phyloP scores from a whole-genome alignment of 495 filamentous ascomycete genomes.

The Lasiosphaeriaceae sp. region DNA sequence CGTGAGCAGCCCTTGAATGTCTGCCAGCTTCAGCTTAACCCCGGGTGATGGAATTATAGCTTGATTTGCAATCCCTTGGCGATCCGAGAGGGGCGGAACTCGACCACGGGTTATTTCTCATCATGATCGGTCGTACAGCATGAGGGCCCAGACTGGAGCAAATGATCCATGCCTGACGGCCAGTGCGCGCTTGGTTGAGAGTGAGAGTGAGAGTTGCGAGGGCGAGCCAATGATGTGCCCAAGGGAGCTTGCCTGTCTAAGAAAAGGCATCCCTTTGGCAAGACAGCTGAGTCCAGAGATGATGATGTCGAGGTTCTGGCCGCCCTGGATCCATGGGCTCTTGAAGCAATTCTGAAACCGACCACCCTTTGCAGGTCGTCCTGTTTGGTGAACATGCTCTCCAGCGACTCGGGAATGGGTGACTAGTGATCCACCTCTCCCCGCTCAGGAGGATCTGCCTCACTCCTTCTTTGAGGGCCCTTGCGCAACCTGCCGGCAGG shows the following conservation, averaged over 20 bases:
- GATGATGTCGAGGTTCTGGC: not conserved
- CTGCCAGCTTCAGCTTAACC: not conserved
- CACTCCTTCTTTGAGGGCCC: slow-evolving; percentile 1
- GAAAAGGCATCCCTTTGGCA: too few relatives aligned
- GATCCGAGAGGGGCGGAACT: not conserved
- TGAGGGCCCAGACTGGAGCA: too few relatives aligned
- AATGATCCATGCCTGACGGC: too few relatives aligned
- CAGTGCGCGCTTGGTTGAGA: too few relatives aligned
- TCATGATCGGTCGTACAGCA: not conserved
- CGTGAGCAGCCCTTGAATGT: too few relatives aligned
- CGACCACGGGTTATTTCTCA: too few relatives aligned
- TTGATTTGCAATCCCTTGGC: not conserved
- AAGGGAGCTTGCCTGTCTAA: too few relatives aligned
- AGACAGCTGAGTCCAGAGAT: too few relatives aligned
- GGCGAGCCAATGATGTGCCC: too few relatives aligned
- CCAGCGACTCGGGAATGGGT: slow-evolving; percentile 17
- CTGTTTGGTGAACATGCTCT: slow-evolving; percentile 10
- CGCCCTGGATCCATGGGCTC: slow-evolving; percentile 16
- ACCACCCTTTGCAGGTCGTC: slow-evolving; percentile 8
- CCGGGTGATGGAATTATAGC: not conserved
- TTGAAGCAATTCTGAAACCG: slow-evolving; percentile 36
- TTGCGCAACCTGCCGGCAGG: slow-evolving; percentile 13
- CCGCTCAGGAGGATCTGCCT: slow-evolving; percentile 11
- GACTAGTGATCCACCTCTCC: slow-evolving; percentile 16
- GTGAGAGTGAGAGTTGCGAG: too few relatives aligned